Evolutionary conservation across 75 land plant genomes (phyloP), one percentile per base, ranked within the genome.

Genomic region (Isoetes taiwanensis): DNA sequence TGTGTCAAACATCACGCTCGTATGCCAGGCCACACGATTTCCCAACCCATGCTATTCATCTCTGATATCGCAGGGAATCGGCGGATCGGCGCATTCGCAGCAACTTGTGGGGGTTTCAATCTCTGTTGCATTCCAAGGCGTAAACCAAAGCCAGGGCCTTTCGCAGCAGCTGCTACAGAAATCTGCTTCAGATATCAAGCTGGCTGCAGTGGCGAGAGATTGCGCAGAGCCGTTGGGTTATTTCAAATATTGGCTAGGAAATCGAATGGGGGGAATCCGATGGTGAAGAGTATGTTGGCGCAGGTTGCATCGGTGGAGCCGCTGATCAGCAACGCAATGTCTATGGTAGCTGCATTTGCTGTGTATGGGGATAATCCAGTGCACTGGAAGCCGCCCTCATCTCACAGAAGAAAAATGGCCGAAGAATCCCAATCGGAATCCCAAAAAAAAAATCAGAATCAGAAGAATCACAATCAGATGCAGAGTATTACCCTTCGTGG

Each of bases 311-410:
- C 50, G 5, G 50, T 46, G 4, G 50, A 16, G 4, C 50, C 21
- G 16, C 50, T 46, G 4, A 46, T 46, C 50, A 46, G 50, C 50
- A 46, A 46, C 25, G 50, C 50, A 5, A 6, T 46, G n/a, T 46
- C 50, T n/a, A 46, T 46, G 50, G 50, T 46, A 3, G 50, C 16
- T 46, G 50, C 50, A 5, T 46, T 46, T n/a, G 50, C 50, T n/a
- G 16, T 23, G 16, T 46, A 46, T 23, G 50, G 50, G 16, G 16
- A 16, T 4, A 46, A 46, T 46, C 50, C 50, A 16, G 25, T 19
- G 16, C 50, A 46, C 50, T 46, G 50, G 50, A 46, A 46, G n/a
- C 50, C 12, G 4, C 50, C 50, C 8, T 6, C 50, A 3, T 4
- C 5, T 23, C 50, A 46, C 50, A 46, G n/a, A n/a, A 5, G 50